Percentiles rank a stretch among this genome's conserved stretches.
phyloP scores from a whole-genome alignment of 441 rosid genomes.

The Aleurites moluccanus region DNA sequence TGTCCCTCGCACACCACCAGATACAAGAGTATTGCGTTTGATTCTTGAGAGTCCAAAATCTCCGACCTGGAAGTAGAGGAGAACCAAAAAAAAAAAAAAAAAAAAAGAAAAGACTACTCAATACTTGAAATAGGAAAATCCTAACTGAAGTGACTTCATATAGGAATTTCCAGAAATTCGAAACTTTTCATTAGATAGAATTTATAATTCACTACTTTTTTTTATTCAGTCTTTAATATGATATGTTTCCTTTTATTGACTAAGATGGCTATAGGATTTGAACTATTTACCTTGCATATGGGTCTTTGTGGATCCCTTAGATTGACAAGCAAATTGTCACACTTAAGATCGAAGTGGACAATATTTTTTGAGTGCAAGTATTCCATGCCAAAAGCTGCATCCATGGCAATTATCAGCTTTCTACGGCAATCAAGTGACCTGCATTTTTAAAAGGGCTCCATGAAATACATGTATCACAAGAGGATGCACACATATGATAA shows the following conservation, averaged over 20 bases:
- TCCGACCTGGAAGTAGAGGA: conserved; percentile 59
- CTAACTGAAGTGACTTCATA: not conserved
- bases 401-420: conserved; percentile 87
- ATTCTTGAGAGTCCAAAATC: conserved; percentile 95
- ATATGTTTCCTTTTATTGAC: not conserved
- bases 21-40: conserved; percentile 86
- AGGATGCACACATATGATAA: not conserved
- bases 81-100: no score
- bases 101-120: not conserved
- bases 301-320: conserved; percentile 81
- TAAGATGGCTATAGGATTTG: conserved; percentile 1
- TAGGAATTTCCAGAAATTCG: conserved; percentile 6
- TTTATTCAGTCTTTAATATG: not conserved
- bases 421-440: conserved; percentile 84
- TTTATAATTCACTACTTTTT: conserved; percentile 1
- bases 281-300: conserved; percentile 75
- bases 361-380: conserved; percentile 86
- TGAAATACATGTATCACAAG: conserved; percentile 12
- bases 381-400: conserved; percentile 99
- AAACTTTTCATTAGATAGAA: conserved; percentile 6
- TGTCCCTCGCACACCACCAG: conserved; percentile 98
- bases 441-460: conserved; percentile 16
- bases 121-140: not conserved
- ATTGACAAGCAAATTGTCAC: conserved; percentile 92
- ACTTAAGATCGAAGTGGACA: conserved; percentile 92